Evolutionary conservation across 345 rosid species (phyloP).

Genomic region (Firmiana major): DNA sequence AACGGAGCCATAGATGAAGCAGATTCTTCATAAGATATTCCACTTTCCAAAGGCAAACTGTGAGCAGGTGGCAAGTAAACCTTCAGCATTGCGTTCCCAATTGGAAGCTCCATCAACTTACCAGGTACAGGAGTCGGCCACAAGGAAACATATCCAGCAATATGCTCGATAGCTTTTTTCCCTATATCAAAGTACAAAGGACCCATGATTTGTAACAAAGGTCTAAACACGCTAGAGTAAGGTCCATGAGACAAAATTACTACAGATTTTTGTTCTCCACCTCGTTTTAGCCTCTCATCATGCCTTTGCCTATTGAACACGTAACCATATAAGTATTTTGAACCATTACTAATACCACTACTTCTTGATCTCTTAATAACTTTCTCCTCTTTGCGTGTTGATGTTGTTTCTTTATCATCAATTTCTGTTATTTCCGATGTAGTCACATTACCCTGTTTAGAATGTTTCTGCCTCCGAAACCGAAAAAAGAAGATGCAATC

Average conservation of each 20-base stretch:
- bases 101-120: constrained; percentile 87
- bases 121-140: constrained; percentile 94
- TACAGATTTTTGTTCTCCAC: constrained; percentile 95
- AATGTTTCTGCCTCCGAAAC: constrained; percentile 46
- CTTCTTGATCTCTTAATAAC: constrained; percentile 13
- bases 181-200: constrained; percentile 89
- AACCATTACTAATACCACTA: constrained; percentile 14
- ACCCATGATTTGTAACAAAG: constrained; percentile 93
- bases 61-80: constrained; percentile 91
- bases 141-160: constrained; percentile 78
- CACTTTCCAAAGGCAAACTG: constrained; percentile 71
- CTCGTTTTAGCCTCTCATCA: constrained; percentile 90
- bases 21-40: constrained; percentile 57
- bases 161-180: constrained; percentile 73
- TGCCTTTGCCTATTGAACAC: constrained; percentile 95
- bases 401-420: constrained; percentile 27
- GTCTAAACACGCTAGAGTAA: constrained; percentile 78
- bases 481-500: constrained; percentile 99
- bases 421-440: constrained; percentile 29
- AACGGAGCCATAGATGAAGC: constrained; percentile 88
- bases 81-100: constrained; percentile 86
- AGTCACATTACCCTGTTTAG: constrained; percentile 28
- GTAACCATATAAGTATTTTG: constrained; percentile 71
- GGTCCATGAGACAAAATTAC: constrained; percentile 85
- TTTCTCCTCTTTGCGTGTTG: constrained; percentile 23